phyloP scores from a whole-genome alignment of 495 filamentous ascomycete species.

The Chaetomium tenue region DNA sequence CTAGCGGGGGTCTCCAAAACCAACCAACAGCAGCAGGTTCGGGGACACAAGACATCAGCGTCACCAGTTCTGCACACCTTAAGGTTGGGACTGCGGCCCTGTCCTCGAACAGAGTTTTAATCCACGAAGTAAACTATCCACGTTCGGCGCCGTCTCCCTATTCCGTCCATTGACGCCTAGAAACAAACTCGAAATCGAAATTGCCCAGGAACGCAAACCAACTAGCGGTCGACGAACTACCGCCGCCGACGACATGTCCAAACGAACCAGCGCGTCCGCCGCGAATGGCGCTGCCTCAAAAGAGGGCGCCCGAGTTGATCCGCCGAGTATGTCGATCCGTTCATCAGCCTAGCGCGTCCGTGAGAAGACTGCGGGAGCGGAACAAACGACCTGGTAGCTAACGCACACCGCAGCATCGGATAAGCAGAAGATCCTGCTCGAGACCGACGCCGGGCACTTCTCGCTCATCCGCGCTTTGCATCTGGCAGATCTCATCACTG shows the following conservation, averaged over 20 bases:
- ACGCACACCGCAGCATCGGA: conserved; percentile 56
- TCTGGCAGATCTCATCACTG: conserved; percentile 91
- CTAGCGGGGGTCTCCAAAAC: conserved; percentile 23
- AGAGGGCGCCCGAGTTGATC: conserved; percentile 26
- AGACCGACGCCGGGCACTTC: conserved; percentile 70
- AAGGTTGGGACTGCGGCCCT: not conserved
- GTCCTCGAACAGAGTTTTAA: not conserved
- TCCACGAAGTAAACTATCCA: not conserved
- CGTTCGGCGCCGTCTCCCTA: not conserved
- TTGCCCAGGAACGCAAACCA: not conserved
- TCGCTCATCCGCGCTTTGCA: conserved; percentile 74
- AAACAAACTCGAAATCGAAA: not conserved
- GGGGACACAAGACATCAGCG: conserved; percentile 8
- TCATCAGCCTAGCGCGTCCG: not conserved
- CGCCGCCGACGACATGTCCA: conserved; percentile 44
- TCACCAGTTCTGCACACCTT: not conserved
- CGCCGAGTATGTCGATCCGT: conserved; percentile 34
- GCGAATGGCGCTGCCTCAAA: conserved; percentile 44
- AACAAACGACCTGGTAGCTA: not conserved
- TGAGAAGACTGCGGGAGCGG: not conserved
- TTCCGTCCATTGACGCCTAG: too few species aligned
- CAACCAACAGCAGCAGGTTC: conserved; percentile 14
- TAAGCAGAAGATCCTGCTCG: conserved; percentile 84
- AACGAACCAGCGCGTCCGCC: conserved; percentile 43
- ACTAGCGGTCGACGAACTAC: not conserved